Base-by-base conservation (phyloP, 108 stramenopile species). In the Conticribra weissflogii region DNA sequence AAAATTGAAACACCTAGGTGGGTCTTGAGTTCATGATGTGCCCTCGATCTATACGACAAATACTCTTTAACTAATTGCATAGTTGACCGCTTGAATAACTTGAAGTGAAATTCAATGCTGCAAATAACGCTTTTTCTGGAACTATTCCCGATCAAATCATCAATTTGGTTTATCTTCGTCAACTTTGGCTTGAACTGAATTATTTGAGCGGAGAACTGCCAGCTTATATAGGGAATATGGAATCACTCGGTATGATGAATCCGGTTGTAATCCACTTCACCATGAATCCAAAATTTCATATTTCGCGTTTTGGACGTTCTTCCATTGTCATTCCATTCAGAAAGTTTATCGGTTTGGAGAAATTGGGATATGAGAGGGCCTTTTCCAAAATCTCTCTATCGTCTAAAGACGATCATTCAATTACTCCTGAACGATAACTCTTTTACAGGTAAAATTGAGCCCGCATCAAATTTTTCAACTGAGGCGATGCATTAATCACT, bases 1-100 rank as follows among this genome's bases (percentile, higher is more conserved):
- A 18, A 3, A 57, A 29, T 31, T 57, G 3, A 57, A 2, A 31
- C 56, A 57, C 7, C 4, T 57, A 57, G 56, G 56, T 57, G 28
- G 27, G 53, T n/a, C n/a, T n/a, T n/a, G n/a, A n/a, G n/a, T n/a
- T n/a, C n/a, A n/a, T n/a, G n/a, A n/a, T n/a, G n/a, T n/a, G n/a
- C n/a, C n/a, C n/a, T n/a, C n/a, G n/a, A n/a, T n/a, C n/a, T n/a
- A n/a, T n/a, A n/a, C n/a, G n/a, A n/a, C n/a, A n/a, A n/a, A n/a
- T n/a, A n/a, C n/a, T n/a, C n/a, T n/a, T n/a, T n/a, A n/a, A n/a
- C n/a, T n/a, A n/a, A n/a, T n/a, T n/a, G n/a, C n/a, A n/a, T n/a
- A n/a, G n/a, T n/a, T n/a, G n/a, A n/a, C n/a, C n/a, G n/a, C n/a
- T n/a, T n/a, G 5, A 41, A 5, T 12, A 9, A 9, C 12, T 41